Evolutionary conservation across 2,329 filamentous ascomycete species (phyloP).

Genomic region (Coniochaeta sp.): DNA sequence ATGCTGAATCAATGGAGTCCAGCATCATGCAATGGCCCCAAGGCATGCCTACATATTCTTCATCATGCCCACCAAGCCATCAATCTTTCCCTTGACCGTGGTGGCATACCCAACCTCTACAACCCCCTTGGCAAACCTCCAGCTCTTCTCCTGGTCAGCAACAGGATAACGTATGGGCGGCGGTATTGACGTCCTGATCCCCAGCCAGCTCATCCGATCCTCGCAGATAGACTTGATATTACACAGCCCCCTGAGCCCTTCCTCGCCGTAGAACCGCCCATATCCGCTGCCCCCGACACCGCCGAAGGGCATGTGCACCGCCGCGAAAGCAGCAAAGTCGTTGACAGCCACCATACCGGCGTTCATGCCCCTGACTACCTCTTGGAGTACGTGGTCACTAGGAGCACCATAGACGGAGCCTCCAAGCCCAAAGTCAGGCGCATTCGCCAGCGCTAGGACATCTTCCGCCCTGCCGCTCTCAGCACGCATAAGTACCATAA

Average conservation of each 20-base stretch:
- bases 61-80: conserved; percentile 17
- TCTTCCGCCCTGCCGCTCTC: conserved; percentile 48
- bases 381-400: conserved; percentile 48
- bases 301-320: conserved; percentile 90
- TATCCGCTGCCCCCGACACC: conserved; percentile 86
- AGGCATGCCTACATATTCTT: conserved; percentile 14
- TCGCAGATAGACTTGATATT: conserved; percentile 82
- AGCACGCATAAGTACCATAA: conserved; percentile 80
- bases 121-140: conserved; percentile 55
- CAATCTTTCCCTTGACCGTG: conserved; percentile 10
- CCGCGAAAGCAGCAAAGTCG: conserved; percentile 90
- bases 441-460: conserved; percentile 74
- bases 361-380: conserved; percentile 60
- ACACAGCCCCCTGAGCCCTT: conserved; percentile 77
- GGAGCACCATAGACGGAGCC: conserved; percentile 78
- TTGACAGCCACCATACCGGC: conserved; percentile 93
- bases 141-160: conserved; percentile 51
- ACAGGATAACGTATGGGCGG: conserved; percentile 77
- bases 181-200: conserved; percentile 71
- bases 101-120: conserved; percentile 53
- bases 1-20: too few species aligned
- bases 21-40: not conserved
- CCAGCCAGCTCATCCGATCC: conserved; percentile 58
- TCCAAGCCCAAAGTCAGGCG: conserved; percentile 77
- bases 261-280: conserved; percentile 84